Base-by-base conservation (phyloP, 306 rosid species). In the Crotalaria pallida region DNA sequence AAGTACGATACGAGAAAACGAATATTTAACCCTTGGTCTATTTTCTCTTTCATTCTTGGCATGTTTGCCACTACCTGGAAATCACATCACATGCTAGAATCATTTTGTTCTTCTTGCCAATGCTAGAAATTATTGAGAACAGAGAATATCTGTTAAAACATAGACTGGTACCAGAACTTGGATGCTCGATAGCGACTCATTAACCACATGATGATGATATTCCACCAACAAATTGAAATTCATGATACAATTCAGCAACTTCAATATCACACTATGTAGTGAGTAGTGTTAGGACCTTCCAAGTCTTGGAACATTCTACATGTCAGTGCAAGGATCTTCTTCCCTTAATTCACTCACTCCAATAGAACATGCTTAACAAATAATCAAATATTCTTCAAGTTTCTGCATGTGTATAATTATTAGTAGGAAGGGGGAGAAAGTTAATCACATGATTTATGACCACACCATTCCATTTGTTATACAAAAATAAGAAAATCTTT, bases 171-270 rank as follows among this genome's bases (percentile, higher is more conserved):
- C 67, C 61, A 21, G 48, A 76, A 16, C 10, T 50, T 41, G 41
- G 63, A 81, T 52, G 51, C 67, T 33, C 17, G 69, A 77, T 9
- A 18, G 49, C 52, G 61, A 58, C 57, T 21, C 24, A 58, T 36
- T 24, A 76, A 77, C 73, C 69, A 48, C 64, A 56, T n/a, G 58
- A 77, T 17, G 15, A 41, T 11, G 65, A 76, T 22, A 65, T 64
- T 59, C 64, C 76, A 66, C 76, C 76, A 60, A 24, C 22, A 59
- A 13, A 27, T 53, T 52, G 72, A 65, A 49, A 51, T 33, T 33
- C 29, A 58, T 40, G 13, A 29, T n/a, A 40, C 75, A 41, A 19
- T 27, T 34, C 58, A 16, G 60, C 1, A 45, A 47, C 47, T 67
- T 38, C 55, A 44, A 45, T n/a, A 55, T 10, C 22, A 64, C n/a